Evolutionary conservation across 345 rosid species (phyloP), one percentile per base, ranked within the genome.

Genomic region (Syzygium jambos): DNA sequence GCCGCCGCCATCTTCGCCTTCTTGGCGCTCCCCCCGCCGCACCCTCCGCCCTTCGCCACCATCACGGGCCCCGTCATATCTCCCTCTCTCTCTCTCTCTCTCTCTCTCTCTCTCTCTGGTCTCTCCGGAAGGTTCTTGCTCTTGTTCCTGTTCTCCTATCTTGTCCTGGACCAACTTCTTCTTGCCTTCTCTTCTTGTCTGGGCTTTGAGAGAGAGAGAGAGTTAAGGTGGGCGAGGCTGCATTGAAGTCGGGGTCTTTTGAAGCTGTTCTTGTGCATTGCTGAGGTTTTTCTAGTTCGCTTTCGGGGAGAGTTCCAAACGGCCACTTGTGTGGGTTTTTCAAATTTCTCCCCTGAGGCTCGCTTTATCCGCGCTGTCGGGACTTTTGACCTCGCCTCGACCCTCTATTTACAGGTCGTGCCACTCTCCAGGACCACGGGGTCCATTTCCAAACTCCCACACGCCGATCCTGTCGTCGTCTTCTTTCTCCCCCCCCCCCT

Each of bases 1-100:
- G 87, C 87, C 38, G 38, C 38, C 1, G 88, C 85, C 84, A 87
- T 93, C 49, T 85, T 90, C 30, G 91, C 89, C 53, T 85, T 89
- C 34, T 90, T 91, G 55, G 91, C 92, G 54, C 87, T 87, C 1
- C 91, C 93, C 25, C 98, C 95, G 49, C 92, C 93, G 38, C 98
- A 94, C 10, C 97, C 98, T 9, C 95, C 96, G 14, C 94, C 97
- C 88, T 91, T 94, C 14, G 96, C 93, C 92, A 96, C 94, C 98
- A 95, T 96, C 84, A 96, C 96, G 2, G 95, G 89, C n/a, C 99
- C 97, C n/a, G 98, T 91, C 99, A 96, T 97, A 57, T 27, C 16
- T 46, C 82, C 25, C 16, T 9, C 3, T 51, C 30, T 83, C 27
- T 78, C 85, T 90, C 86, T 90, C 84, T 85, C 53, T 3, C 41